Evolutionary conservation across 169 alveolate species (phyloP).

Genomic region (Eimeria sp.): DNA sequence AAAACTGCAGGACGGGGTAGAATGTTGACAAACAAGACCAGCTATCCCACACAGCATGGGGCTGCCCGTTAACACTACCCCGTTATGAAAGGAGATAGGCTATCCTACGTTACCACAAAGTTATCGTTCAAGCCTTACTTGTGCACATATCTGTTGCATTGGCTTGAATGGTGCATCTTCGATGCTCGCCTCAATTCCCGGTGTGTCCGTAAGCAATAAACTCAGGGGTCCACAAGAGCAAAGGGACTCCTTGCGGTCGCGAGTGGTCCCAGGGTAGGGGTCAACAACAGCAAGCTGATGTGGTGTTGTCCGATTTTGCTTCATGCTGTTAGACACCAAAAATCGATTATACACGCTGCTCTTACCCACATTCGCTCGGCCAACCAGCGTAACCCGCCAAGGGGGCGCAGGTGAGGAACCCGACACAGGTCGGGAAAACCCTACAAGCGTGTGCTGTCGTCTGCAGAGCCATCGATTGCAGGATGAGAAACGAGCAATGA

Average conservation of each 20-base stretch:
- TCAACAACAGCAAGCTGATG: slow-evolving; percentile 75
- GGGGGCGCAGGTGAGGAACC: neutral
- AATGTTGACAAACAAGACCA: too few species aligned
- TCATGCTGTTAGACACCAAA: slow-evolving; percentile 64
- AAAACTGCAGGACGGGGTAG: neutral
- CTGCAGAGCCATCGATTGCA: neutral
- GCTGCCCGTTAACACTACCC: neutral
- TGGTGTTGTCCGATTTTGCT: neutral
- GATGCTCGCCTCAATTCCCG: slow-evolving; percentile 84
- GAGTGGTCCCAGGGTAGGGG: slow-evolving; percentile 86
- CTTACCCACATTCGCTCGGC: slow-evolving; percentile 90
- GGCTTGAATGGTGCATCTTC: neutral
- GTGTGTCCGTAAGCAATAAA: slow-evolving; percentile 87
- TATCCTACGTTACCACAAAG: neutral
- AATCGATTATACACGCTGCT: slow-evolving; percentile 88
- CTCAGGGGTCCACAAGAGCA: slow-evolving; percentile 76
- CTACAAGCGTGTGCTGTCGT: neutral
- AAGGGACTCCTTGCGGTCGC: slow-evolving; percentile 88
- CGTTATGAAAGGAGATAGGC: neutral
- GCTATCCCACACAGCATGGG: too few species aligned
- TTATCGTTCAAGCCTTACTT: slow-evolving; percentile 10
- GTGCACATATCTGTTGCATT: slow-evolving; percentile 9
- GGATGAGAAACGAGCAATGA: neutral
- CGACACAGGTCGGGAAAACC: neutral
- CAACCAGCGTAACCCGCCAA: slow-evolving; percentile 82